phyloP scores from a whole-genome alignment of 805 yeast species.

The Huiozyma sinensis region DNA sequence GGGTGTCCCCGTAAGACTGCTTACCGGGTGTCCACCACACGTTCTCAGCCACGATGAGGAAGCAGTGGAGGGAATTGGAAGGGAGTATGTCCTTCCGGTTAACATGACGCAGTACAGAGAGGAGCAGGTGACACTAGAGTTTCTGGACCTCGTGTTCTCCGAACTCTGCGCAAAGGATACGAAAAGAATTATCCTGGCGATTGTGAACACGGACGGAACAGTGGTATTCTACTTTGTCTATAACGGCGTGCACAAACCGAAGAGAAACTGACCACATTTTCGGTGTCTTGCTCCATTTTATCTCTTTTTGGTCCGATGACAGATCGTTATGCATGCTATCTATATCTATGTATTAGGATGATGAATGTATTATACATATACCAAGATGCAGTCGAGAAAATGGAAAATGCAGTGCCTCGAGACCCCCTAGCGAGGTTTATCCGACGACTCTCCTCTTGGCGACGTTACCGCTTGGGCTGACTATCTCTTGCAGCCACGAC shows the following conservation, averaged over 20 bases:
- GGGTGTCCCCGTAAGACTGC: slow-evolving; percentile 6
- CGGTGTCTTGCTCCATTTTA: too few species aligned
- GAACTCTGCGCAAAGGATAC: slow-evolving; percentile 16
- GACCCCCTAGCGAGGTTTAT: not conserved
- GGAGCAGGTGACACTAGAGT: slow-evolving; percentile 15
- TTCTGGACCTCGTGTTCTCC: slow-evolving; percentile 15
- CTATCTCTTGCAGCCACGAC: slow-evolving; percentile 77
- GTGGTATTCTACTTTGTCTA: slow-evolving; percentile 59
- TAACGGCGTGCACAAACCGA: slow-evolving; percentile 57
- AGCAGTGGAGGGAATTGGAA: slow-evolving; percentile 1
- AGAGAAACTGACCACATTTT: slow-evolving; percentile 32
- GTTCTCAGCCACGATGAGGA: slow-evolving; percentile 17
- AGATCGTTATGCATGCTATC: too few species aligned
- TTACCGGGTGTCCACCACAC: slow-evolving; percentile 18
- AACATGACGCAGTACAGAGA: slow-evolving; percentile 21
- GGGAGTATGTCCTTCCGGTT: slow-evolving; percentile 23
- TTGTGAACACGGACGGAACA: slow-evolving; percentile 57
- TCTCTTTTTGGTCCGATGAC: too few species aligned
- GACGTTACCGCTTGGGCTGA: slow-evolving; percentile 22
- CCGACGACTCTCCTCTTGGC: slow-evolving; percentile 7
- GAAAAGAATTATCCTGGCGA: slow-evolving; percentile 40
- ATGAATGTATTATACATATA: too few species aligned
- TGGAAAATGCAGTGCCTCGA: not conserved
- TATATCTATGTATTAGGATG: too few species aligned
- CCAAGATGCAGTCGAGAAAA: too few species aligned